Conservation (phyloP, 345 rosid species). For the Microcos paniculata region DNA sequence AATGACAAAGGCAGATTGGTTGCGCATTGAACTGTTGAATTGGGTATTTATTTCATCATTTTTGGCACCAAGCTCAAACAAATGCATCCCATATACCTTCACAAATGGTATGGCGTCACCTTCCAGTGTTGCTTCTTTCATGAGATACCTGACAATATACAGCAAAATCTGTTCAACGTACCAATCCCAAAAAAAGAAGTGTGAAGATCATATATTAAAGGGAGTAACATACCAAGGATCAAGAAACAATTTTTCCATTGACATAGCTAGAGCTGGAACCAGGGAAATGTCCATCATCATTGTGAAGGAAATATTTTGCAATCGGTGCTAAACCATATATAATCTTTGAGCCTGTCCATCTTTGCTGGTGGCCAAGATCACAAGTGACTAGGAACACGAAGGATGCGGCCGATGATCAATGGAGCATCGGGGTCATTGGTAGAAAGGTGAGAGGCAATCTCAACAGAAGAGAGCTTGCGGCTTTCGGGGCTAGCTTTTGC, state of each 20-base stretch:
- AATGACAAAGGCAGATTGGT: conserved; percentile 21
- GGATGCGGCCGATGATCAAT: conserved; percentile 26
- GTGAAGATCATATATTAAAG: neutral
- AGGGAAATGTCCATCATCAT: neutral
- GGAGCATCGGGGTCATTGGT: conserved; percentile 22
- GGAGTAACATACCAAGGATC: neutral
- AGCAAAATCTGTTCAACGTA: too few species aligned
- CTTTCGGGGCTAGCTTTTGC: conserved; percentile 9
- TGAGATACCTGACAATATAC: too few species aligned
- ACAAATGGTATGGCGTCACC: conserved; percentile 34
- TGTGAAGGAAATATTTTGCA: conserved; percentile 16
- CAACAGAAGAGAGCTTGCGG: conserved; percentile 21
- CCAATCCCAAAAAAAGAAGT: too few species aligned
- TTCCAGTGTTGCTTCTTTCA: conserved; percentile 12
- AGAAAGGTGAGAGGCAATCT: conserved; percentile 30
- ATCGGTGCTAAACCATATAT: conserved; percentile 34
- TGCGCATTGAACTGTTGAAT: conserved; percentile 33
- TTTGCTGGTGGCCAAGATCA: neutral
- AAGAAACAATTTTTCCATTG: neutral
- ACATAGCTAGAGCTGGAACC: neutral
- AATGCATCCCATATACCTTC: conserved; percentile 28
- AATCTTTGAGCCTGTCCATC: conserved; percentile 21
- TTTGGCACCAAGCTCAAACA: conserved; percentile 24
- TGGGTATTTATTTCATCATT: conserved; percentile 6
- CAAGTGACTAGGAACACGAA: conserved; percentile 19